These are phyloP conservation scores for Karstenula rhodostoma DNA, from an alignment of 2,329 filamentous ascomycete species.

Conservation along the genomic window DNA sequence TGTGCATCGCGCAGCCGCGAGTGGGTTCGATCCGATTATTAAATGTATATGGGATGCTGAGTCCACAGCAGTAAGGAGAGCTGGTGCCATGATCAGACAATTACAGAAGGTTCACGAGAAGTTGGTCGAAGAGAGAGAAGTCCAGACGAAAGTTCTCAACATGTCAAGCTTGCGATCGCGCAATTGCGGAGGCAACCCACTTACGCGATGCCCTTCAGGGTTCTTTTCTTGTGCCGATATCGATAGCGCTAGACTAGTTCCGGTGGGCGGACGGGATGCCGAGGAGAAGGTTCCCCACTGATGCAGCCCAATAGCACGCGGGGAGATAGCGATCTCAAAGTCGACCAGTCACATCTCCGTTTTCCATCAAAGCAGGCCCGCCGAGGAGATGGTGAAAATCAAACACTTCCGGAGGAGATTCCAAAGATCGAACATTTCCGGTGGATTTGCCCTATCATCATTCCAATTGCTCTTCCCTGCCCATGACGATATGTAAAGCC, in stretches of 20 bases:
- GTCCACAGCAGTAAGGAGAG: slow-evolving; percentile 77
- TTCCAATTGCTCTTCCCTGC: slow-evolving; percentile 58
- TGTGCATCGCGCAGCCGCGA: slow-evolving; percentile 83
- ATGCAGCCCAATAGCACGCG: slow-evolving; percentile 1
- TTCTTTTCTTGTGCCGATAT: slow-evolving; percentile 43
- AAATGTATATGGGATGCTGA: slow-evolving; percentile 78
- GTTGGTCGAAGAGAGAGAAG: slow-evolving; percentile 3
- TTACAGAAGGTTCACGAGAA: background rate
- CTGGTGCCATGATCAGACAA: slow-evolving; percentile 52
- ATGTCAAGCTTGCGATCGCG: slow-evolving; percentile 2
- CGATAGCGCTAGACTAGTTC: slow-evolving; percentile 37
- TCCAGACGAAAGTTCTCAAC: background rate
- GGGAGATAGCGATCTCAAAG: slow-evolving; percentile 9
- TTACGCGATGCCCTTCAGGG: slow-evolving; percentile 10
- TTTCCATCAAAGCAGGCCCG: background rate
- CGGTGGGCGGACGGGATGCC: slow-evolving; percentile 18
- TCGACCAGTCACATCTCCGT: background rate
- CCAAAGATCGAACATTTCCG: background rate
- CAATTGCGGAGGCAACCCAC: slow-evolving; percentile 7
- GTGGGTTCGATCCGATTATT: slow-evolving; percentile 83
- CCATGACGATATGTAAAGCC: slow-evolving; percentile 82
- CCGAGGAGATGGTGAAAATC: slow-evolving; percentile 8
- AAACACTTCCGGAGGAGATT: slow-evolving; percentile 1
- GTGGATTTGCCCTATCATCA: slow-evolving; percentile 11
- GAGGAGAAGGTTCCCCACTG: slow-evolving; percentile 27